phyloP scores from a whole-genome alignment of 345 rosid species.

The Arabidopsis thaliana region TAIR10.1 NC_003070.9:3372001-3372500 shows the following conservation, averaged over 20 bases:
- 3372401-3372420: not conserved
- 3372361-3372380: conserved; percentile 91
- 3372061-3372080: conserved; percentile 96
- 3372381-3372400: conserved; percentile 53
- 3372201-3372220: conserved; percentile 7
- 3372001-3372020: conserved; percentile 14
- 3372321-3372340: conserved; percentile 93
- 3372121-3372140: not conserved
- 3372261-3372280: conserved; percentile 80
- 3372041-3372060: conserved; percentile 93
- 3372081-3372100: conserved; percentile 85
- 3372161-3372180: not conserved
- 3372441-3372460: conserved; percentile 14
- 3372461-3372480: conserved; percentile 7
- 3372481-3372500: conserved; percentile 19
- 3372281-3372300: conserved; percentile 89
- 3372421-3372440: conserved; percentile 8
- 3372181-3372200: not conserved
- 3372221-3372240: conserved; percentile 23
- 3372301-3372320: conserved; percentile 87
- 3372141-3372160: not conserved
- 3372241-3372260: conserved; percentile 34
- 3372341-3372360: conserved; percentile 86
- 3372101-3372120: conserved; percentile 25
- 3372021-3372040: conserved; percentile 77